These are phyloP conservation scores for Inga laurina DNA, from an alignment of 306 rosid species.

Conservation along the genomic window DNA sequence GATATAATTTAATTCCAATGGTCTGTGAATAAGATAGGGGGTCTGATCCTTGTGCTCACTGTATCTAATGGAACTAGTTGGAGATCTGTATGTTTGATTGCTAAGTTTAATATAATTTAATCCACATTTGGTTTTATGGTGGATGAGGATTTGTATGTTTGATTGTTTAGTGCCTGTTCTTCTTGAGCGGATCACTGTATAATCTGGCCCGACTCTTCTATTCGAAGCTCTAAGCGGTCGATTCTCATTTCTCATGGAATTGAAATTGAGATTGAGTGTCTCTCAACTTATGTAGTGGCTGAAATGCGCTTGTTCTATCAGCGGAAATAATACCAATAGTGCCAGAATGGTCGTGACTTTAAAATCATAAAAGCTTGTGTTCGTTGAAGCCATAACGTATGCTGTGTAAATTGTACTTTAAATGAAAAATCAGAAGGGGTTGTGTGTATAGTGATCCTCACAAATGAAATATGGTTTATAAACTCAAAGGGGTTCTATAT, in stretches of 20 bases:
- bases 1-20: background rate
- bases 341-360: background rate
- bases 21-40: background rate
- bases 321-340: background rate
- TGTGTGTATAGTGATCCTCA: no score
- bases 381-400: background rate
- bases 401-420: background rate
- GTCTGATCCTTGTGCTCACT: background rate
- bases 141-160: background rate
- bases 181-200: background rate
- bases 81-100: background rate
- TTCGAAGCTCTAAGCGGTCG: background rate
- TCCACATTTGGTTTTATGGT: background rate
- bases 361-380: background rate
- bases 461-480: no score
- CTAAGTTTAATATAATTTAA: background rate
- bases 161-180: background rate
- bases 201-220: background rate
- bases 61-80: conserved; percentile 16
- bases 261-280: background rate
- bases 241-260: background rate
- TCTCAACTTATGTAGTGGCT: background rate
- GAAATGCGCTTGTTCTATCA: no score
- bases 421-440: background rate
- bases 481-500: no score